A percentile compares a stretch with the other conserved stretches of the same genome.
These are phyloP conservation scores for Eucalyptus rudis DNA, from an alignment of 345 rosid genomes.

Conservation along the genomic window DNA sequence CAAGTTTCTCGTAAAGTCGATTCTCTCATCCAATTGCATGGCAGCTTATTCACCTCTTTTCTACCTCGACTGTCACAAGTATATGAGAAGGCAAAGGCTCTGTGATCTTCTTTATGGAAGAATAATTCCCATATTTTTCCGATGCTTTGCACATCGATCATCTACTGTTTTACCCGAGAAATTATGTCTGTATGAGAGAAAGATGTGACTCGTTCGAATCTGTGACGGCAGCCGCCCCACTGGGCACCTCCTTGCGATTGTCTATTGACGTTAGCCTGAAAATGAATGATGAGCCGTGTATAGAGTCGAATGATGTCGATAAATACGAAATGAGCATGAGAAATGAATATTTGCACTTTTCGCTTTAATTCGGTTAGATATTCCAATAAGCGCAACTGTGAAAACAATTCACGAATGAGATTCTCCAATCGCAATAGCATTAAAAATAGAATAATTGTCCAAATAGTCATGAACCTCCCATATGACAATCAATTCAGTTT, in stretches of 20 bases:
- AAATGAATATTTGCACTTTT: neutral
- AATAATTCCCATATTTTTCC: neutral
- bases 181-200: neutral
- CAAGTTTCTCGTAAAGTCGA: neutral
- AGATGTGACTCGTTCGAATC: neutral
- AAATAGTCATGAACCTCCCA: neutral
- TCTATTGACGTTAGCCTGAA: neutral
- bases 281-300: neutral
- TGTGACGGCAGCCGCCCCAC: neutral
- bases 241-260: neutral
- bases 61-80: neutral
- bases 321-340: neutral
- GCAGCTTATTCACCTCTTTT: neutral
- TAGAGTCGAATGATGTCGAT: neutral
- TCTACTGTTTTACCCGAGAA: neutral
- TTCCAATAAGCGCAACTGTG: neutral
- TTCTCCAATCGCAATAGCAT: neutral
- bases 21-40: neutral
- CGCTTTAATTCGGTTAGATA: neutral
- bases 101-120: neutral
- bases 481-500: fast-evolving
- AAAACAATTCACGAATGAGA: neutral
- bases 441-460: neutral
- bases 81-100: neutral
- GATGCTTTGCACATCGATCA: neutral